Conservation (phyloP, 352 stramenopile species). For the Phytopythium oedochilum region DNA sequence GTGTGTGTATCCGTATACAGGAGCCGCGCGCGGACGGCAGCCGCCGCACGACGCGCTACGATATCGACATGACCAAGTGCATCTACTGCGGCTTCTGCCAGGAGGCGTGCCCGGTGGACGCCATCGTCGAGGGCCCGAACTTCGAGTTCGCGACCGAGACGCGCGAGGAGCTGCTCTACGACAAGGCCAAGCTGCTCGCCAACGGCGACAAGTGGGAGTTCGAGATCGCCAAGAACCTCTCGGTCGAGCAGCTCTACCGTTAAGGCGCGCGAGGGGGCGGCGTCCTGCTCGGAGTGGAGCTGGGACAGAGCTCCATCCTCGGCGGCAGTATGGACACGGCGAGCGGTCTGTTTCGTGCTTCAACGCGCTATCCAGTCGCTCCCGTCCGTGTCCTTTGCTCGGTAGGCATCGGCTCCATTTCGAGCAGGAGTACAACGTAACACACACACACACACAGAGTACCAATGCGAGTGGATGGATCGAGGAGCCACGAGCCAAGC, state of each 20-base stretch:
- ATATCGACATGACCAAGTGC: constrained; percentile 99
- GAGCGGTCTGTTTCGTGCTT: background rate
- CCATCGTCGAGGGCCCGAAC: constrained; percentile 99
- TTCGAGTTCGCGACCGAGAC: constrained; percentile 99
- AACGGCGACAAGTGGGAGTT: constrained; percentile 99
- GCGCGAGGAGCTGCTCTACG: constrained; percentile 99
- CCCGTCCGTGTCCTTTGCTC: background rate
- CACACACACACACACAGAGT: constrained; percentile 3
- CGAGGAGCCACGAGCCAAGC: background rate
- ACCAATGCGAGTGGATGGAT: constrained; percentile 2
- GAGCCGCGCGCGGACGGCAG: constrained; percentile 96
- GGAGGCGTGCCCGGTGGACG: constrained; percentile 97
- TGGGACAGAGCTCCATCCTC: no score
- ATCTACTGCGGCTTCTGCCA: constrained; percentile 99
- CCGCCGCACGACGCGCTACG: constrained; percentile 98
- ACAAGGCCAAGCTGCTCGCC: constrained; percentile 99
- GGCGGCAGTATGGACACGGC: background rate
- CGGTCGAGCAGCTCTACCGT: constrained; percentile 98
- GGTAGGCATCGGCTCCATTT: background rate
- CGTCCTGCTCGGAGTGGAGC: no score
- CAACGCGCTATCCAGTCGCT: background rate
- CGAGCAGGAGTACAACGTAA: background rate
- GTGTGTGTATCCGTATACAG: constrained; percentile 14
- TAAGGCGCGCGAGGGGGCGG: constrained; percentile 47
- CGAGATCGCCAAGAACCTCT: constrained; percentile 99